Conservation (phyloP, 139 green algal species). For the Medakamo hakoo region DNA sequence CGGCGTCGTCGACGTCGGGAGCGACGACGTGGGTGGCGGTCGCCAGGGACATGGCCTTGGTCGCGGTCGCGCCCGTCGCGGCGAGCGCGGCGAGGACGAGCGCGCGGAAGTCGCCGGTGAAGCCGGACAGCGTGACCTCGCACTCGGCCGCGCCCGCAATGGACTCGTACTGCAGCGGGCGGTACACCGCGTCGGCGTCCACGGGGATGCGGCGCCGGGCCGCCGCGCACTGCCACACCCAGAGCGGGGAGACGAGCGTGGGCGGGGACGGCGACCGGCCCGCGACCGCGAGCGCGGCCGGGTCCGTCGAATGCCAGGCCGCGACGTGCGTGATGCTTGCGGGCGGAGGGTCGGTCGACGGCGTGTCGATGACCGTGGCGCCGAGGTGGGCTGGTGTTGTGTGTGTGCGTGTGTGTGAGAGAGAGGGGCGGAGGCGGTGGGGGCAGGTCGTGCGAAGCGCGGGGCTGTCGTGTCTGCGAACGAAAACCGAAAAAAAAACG, state of each 20-base stretch:
- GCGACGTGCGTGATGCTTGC: too few relatives aligned
- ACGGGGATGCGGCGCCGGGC: not conserved
- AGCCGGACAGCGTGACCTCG: not conserved
- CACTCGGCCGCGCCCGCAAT: not conserved
- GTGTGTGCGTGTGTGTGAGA: too few relatives aligned
- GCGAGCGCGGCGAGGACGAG: not conserved
- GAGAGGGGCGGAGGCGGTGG: too few relatives aligned
- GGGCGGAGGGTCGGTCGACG: too few relatives aligned
- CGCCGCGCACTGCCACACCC: not conserved
- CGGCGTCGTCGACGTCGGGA: not conserved
- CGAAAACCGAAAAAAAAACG: too few relatives aligned
- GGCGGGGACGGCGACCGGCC: not conserved
- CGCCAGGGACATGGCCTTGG: not conserved
- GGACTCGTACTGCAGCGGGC: not conserved
- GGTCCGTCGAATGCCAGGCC: too few relatives aligned
- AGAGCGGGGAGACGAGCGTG: not conserved
- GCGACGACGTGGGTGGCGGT: not conserved
- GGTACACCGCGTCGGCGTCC: not conserved
- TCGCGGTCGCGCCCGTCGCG: not conserved
- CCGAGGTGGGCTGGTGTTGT: too few relatives aligned
- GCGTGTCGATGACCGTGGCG: too few relatives aligned
- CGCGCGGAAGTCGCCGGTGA: not conserved
- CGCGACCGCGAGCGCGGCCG: too few relatives aligned
- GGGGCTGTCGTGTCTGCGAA: too few relatives aligned
- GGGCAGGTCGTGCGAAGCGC: too few relatives aligned